Evolutionary conservation across 306 rosid genomes (phyloP).

Genomic region (Lathyrus tuberosus): DNA sequence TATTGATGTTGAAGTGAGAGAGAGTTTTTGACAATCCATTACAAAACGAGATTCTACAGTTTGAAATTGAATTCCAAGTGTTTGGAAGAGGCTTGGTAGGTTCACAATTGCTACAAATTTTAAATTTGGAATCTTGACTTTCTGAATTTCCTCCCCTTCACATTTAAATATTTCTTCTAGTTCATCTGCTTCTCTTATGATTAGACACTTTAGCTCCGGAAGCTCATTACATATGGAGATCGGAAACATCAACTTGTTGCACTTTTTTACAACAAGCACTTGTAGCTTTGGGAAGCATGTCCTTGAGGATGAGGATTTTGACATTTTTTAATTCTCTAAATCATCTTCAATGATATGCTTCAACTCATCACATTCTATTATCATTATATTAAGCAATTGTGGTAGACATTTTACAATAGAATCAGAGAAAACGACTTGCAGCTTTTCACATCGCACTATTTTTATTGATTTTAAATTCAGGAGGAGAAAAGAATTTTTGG

Average conservation of each 20-base stretch:
- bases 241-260: conserved; percentile 19
- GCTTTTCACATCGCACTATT: background rate
- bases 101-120: background rate
- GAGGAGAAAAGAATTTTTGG: background rate
- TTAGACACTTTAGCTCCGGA: background rate
- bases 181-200: background rate
- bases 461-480: rapidly evolving
- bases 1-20: background rate
- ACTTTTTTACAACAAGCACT: rapidly evolving
- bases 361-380: background rate
- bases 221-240: background rate
- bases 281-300: conserved; percentile 28
- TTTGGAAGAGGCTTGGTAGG: conserved; percentile 3
- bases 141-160: background rate
- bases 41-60: background rate
- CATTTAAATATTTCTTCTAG: conserved; percentile 3
- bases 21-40: background rate
- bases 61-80: background rate
- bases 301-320: background rate
- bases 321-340: background rate
- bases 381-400: background rate
- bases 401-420: background rate
- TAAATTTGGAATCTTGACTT: conserved; percentile 9
- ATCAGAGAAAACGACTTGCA: conserved; percentile 9
- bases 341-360: conserved; percentile 33